phyloP scores from a whole-genome alignment of 768 basidiomycete species.

The Leucocoprinus sp. region DNA sequence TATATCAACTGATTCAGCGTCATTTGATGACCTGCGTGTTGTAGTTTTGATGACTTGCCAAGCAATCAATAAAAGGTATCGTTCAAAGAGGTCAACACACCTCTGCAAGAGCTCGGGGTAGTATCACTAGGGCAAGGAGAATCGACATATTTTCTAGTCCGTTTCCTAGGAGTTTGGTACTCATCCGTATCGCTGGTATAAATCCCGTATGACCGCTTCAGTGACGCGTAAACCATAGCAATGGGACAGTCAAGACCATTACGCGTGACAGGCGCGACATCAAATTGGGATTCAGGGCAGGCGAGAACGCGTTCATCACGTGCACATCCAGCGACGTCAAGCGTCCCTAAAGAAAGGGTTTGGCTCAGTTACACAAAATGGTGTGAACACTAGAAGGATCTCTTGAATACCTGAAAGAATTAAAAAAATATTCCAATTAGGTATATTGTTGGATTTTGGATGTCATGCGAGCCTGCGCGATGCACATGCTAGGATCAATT shows the following conservation, averaged over 20 bases:
- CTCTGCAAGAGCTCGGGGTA: constrained; percentile 1
- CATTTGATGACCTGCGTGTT: not conserved
- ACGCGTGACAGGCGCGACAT: constrained; percentile 1
- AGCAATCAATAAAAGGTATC: not conserved
- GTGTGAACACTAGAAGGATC: no score
- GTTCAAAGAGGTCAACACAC: not conserved
- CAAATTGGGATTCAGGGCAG: constrained; percentile 17
- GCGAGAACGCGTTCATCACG: constrained; percentile 18
- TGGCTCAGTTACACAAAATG: no score
- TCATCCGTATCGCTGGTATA: constrained; percentile 7
- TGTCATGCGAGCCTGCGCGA: no score
- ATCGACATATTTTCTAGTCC: not conserved
- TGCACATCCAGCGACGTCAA: constrained; percentile 9
- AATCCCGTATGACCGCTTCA: constrained; percentile 5
- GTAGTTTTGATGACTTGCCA: not conserved
- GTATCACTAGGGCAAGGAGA: constrained; percentile 23
- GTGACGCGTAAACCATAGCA: constrained; percentile 8
- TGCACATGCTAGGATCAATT: no score
- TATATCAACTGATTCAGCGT: not conserved
- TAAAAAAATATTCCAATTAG: no score
- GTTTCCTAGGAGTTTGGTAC: constrained; percentile 1
- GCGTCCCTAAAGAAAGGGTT: not conserved
- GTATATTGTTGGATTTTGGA: no score
- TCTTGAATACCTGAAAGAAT: no score
- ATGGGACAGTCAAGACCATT: not conserved